Evolutionary conservation across 495 filamentous ascomycete species (phyloP), one percentile per base, ranked within the genome.

Genomic region (Geoglossum glabrum): DNA sequence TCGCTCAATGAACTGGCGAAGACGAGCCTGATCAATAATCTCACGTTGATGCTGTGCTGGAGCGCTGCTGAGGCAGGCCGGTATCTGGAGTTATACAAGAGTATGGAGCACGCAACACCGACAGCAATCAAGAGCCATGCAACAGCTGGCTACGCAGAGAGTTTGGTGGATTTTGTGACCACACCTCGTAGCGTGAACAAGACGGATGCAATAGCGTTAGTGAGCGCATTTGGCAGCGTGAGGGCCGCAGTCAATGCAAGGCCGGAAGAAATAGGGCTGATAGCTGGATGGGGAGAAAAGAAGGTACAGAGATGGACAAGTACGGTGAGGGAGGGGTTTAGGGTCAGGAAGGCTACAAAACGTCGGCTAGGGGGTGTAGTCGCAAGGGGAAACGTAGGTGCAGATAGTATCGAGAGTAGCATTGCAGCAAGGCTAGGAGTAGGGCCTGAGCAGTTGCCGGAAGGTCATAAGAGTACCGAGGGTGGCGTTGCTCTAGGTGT

Each of bases 41-140:
- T 95, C 23, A 97, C 93, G 1, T 64, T 97, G 0, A 84, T 99
- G 43, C 75, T 97, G 1, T 90, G 87, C 71, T 97, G 92, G 90
- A 86, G 83, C 9, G 86, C 92, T 6, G 82, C 84, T 58, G 93
- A 99, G 71, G 90, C 89, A 3, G 92, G 83, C 0, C 79, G 90
- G 58, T 99, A 97, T 64, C 76, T 99, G 25, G 90, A 96, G 64
- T 71, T 93, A 19, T 97, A 87, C 75, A 99, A 97, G 64, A 85
- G 81, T 0, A 95, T 84, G 59, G 92, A 97, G 69, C 78, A 92
- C 65, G 85, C 89, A 0, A 79, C 81, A 54, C 85, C 89, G 9
- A 80, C 77, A 1, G 79, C 81, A 13, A 97, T 98, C 65, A 79
- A 80, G 60, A 85, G 86, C 5, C 83, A 87, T 61, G 86, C 92